These are phyloP conservation scores for Colletotrichum zoysiae DNA, from an alignment of 2,329 filamentous ascomycete genomes.

Conservation along the genomic window DNA sequence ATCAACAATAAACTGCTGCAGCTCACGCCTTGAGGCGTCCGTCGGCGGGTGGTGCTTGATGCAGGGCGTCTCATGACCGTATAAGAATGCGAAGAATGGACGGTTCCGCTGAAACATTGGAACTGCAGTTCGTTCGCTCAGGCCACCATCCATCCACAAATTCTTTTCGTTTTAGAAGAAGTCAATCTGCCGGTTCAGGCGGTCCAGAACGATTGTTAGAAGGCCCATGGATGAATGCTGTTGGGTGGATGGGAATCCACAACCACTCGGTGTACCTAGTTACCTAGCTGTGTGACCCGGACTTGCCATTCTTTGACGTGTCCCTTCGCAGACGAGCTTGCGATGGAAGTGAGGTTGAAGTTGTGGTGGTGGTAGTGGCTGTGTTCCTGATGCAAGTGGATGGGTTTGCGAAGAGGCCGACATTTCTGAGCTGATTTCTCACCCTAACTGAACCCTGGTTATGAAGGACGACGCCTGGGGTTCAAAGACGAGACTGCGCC, in stretches of 20 bases:
- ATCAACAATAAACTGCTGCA: constrained; percentile 15
- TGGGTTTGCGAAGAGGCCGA: constrained; percentile 6
- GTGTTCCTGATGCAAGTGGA: not conserved
- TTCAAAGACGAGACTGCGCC: constrained; percentile 12
- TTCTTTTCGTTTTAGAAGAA: constrained; percentile 28
- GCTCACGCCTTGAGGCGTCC: not conserved
- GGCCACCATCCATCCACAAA: constrained; percentile 32
- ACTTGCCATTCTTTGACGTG: not conserved
- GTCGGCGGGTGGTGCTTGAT: not conserved
- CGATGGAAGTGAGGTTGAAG: not conserved
- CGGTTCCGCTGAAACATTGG: constrained; percentile 34
- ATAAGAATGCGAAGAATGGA: constrained; percentile 4
- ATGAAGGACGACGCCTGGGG: not conserved
- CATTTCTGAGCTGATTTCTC: constrained; percentile 14
- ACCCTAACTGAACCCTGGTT: constrained; percentile 19
- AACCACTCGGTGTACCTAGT: too few relatives aligned
- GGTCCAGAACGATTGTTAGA: constrained; percentile 2
- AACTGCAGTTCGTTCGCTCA: constrained; percentile 39
- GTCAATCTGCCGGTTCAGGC: constrained; percentile 20
- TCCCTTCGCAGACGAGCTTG: constrained; percentile 1
- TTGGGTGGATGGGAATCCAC: not conserved
- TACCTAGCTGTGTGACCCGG: not conserved
- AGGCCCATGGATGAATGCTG: not conserved
- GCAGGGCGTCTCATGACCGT: constrained; percentile 10
- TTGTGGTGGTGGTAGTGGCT: not conserved